Percentiles rank a stretch among this genome's conserved stretches.
Conservation (phyloP, 140 eudicot species). For the Bidens hawaiensis region DNA sequence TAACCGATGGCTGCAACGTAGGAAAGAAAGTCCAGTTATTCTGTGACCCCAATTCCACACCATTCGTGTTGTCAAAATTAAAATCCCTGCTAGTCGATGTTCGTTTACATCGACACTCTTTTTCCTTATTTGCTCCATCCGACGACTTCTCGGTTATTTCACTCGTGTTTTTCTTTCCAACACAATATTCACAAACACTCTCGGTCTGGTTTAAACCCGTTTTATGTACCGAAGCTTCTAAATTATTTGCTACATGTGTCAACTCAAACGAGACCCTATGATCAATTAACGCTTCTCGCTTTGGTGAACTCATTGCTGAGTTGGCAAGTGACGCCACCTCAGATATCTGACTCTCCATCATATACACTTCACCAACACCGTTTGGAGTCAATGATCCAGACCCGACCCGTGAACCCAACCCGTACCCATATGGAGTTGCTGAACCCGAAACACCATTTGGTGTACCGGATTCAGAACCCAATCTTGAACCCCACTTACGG, state of each 20-base stretch:
- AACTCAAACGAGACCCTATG: slow-evolving; percentile 86
- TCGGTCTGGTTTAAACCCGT: slow-evolving; percentile 12
- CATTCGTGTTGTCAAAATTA: slow-evolving; percentile 63
- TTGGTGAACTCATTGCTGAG: slow-evolving; percentile 46
- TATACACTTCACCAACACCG: slow-evolving; percentile 42
- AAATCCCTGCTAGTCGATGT: slow-evolving; percentile 56
- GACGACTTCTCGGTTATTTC: slow-evolving; percentile 19
- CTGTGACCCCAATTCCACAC: slow-evolving; percentile 40
- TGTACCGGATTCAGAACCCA: slow-evolving; percentile 63
- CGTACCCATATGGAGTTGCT: slow-evolving; percentile 51
- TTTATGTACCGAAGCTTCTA: slow-evolving; percentile 26
- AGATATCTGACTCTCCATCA: slow-evolving; percentile 48
- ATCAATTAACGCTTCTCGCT: slow-evolving; percentile 43
- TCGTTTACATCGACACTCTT: slow-evolving; percentile 38
- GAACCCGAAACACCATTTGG: slow-evolving; percentile 65
- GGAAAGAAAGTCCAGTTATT: slow-evolving; percentile 86
- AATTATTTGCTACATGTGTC: slow-evolving; percentile 33
- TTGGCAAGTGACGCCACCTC: slow-evolving; percentile 81
- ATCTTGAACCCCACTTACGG: slow-evolving; percentile 72
- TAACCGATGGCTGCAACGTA: slow-evolving; percentile 55
- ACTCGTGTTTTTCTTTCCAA: slow-evolving; percentile 23
- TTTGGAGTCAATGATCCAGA: slow-evolving; percentile 64
- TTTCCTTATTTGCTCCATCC: slow-evolving; percentile 36
- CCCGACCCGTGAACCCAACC: slow-evolving; percentile 48
- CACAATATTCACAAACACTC: slow-evolving; percentile 33